A percentile compares a stretch with the other conserved stretches of the same genome.
These are phyloP conservation scores for Scheffersomyces illinoinensis DNA, from an alignment of 1,139 yeast genomes.

Conservation along the genomic window DNA sequence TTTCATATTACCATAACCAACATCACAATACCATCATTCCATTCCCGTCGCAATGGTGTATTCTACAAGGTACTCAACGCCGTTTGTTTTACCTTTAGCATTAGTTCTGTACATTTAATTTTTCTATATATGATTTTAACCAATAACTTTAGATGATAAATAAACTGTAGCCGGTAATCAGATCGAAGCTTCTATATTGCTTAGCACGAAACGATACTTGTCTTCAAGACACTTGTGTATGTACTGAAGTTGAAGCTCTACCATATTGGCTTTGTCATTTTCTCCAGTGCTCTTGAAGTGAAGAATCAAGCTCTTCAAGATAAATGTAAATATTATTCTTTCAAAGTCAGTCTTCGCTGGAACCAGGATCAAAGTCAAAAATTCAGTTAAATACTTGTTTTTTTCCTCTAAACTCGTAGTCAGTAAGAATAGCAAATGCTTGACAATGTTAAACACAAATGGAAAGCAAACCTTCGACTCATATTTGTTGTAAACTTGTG, in stretches of 20 bases:
- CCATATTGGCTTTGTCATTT: conserved; percentile 22
- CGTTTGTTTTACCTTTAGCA: not conserved
- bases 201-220: conserved; percentile 16
- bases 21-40: not conserved
- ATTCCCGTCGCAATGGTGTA: not conserved
- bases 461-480: conserved; percentile 14
- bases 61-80: not conserved
- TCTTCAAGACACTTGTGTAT: conserved; percentile 13
- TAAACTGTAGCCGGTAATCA: not conserved
- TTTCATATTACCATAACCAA: not conserved
- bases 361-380: conserved; percentile 13
- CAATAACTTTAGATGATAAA: not conserved
- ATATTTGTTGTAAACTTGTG: conserved; percentile 2
- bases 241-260: conserved; percentile 22
- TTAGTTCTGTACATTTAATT: not conserved
- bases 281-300: conserved; percentile 21
- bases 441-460: conserved; percentile 16
- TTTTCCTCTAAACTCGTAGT: conserved; percentile 16
- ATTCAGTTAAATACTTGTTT: conserved; percentile 14
- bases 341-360: conserved; percentile 19
- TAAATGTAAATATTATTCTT: conserved; percentile 20
- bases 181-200: not conserved
- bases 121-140: not conserved
- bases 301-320: conserved; percentile 18
- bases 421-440: conserved; percentile 16